phyloP scores from a whole-genome alignment of 306 rosid genomes.

The Crataegus laevigata region DNA sequence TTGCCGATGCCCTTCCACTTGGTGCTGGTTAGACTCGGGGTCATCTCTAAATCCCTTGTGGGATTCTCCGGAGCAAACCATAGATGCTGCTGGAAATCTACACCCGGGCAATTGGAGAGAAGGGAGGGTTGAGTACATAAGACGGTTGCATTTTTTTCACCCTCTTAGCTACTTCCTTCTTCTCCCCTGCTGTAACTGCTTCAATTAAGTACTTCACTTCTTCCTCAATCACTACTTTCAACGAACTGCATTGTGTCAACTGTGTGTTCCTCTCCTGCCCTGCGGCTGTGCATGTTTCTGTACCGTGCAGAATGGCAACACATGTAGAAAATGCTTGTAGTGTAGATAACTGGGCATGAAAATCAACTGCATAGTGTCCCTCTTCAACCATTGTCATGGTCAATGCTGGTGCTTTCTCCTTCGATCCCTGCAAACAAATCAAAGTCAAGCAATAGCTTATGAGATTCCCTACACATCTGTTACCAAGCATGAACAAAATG shows the following conservation, averaged over 20 bases:
- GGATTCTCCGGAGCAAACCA: constrained; percentile 4
- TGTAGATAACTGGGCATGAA: constrained; percentile 77
- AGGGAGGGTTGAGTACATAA: constrained; percentile 62
- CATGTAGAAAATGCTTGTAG: constrained; percentile 88
- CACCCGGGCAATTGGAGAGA: constrained; percentile 81
- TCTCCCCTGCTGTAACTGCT: constrained; percentile 46
- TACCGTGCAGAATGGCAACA: constrained; percentile 73
- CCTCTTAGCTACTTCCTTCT: constrained; percentile 37
- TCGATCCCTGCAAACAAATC: constrained; percentile 56
- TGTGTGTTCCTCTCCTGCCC: constrained; percentile 33
- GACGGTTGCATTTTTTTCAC: constrained; percentile 51
- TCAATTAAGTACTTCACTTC: constrained; percentile 52
- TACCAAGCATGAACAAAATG: neutral
- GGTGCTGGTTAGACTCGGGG: constrained; percentile 3
- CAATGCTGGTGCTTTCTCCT: constrained; percentile 60
- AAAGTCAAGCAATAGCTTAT: constrained; percentile 3
- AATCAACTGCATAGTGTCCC: constrained; percentile 75
- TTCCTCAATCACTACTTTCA: constrained; percentile 73
- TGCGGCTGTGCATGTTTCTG: constrained; percentile 31
- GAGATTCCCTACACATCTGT: neutral
- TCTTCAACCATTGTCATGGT: constrained; percentile 61
- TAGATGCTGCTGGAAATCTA: constrained; percentile 13
- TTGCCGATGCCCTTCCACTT: constrained; percentile 7
- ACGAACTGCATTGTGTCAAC: constrained; percentile 42
- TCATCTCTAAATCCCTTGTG: constrained; percentile 6